Evolutionary conservation across 2,329 filamentous ascomycete species (phyloP), one percentile per base, ranked within the genome.

Genomic region (Elsinoe arachidis): DNA sequence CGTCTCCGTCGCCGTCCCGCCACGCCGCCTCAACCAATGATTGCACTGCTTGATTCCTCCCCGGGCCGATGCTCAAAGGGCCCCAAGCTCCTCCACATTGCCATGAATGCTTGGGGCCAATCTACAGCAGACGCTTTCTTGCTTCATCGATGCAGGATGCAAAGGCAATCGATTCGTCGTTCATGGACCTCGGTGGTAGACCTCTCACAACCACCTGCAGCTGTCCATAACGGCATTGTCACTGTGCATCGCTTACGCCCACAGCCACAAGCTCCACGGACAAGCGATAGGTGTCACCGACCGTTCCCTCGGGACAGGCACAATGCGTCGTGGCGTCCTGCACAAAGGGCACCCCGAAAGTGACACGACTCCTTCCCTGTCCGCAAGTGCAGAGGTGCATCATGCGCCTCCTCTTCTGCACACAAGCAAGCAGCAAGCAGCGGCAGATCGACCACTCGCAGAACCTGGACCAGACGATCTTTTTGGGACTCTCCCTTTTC

Each of bases 241-340:
- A 46, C 39, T 15, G 19, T 17, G 21, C 21, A 23, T 46, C 41
- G 41, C 41, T 46, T 46, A 46, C 21, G 10, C 17, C 41, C 41
- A n/a, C 41, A 46, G 41, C 41, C 41, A 46, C 41, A 46, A 5
- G 23, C 41, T 23, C 41, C 14, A 44, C 19, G 41, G 26, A 23
- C 19, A 23, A 46, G 41, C 21, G 41, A 46, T 30, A 46, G 41
- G 41, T 23, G 26, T 26, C 41, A 46, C 41, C 41, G 17, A 19
- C 41, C 41, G 41, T 46, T 46, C n/a, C 26, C 41, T 46, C 41
- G 41, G 41, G 41, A 46, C 41, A 46, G 41, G 41, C 41, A 46
- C 41, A 19, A 46, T 30, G 41, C 41, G 41, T 26, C 41, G 12
- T 26, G 41, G 41, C 41, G 41, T 46, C 41, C 41, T 46, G 41